These are phyloP conservation scores for Nicotiana rustica DNA, from an alignment of 305 asterid genomes.

Conservation along the genomic window DNA sequence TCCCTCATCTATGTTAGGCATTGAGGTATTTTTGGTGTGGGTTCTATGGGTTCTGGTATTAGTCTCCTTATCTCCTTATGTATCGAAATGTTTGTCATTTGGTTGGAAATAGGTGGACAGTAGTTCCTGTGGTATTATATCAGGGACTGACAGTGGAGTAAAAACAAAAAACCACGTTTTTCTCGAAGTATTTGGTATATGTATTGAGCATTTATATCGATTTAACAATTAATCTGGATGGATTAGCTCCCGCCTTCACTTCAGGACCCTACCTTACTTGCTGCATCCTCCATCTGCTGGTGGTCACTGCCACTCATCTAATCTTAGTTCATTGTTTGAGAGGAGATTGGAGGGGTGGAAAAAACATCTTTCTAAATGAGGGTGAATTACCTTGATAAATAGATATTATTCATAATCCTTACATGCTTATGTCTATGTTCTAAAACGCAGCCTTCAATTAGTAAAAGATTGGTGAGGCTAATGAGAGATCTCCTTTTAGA, in stretches of 20 bases:
- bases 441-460: background rate
- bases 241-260: background rate
- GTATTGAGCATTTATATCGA: background rate
- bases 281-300: background rate
- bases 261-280: background rate
- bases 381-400: background rate
- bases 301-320: background rate
- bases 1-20: background rate
- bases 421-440: background rate
- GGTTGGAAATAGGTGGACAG: background rate
- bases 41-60: background rate
- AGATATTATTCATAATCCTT: background rate
- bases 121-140: background rate
- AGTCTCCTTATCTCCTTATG: background rate
- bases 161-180: background rate
- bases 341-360: background rate
- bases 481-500: background rate
- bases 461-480: background rate
- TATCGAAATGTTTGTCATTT: background rate
- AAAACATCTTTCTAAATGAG: background rate
- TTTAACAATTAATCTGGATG: background rate
- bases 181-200: background rate
- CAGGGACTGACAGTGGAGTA: background rate
- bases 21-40: slow-evolving; percentile 20
- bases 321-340: slow-evolving; percentile 11